Conservation (phyloP, 306 rosid species). For the Ammopiptanthus mongolicus region DNA sequence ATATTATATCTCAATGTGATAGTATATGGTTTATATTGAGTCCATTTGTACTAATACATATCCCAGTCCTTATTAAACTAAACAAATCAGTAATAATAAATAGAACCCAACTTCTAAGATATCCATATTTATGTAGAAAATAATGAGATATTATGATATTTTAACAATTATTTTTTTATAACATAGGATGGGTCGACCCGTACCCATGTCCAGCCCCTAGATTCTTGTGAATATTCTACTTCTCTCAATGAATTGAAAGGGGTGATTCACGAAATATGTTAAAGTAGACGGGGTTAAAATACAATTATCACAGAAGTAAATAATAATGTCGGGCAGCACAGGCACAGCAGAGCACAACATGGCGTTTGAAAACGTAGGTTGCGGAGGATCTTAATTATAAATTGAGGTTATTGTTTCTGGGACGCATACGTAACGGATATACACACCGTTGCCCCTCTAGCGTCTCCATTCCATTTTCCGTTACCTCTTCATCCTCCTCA, state of each 20-base stretch:
- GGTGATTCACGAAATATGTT: neutral
- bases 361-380: conserved; percentile 21
- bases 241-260: neutral
- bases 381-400: conserved; percentile 16
- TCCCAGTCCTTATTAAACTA: too few relatives aligned
- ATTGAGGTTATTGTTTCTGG: conserved; percentile 8
- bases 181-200: too few relatives aligned
- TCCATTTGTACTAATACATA: too few relatives aligned
- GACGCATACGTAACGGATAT: conserved; percentile 33
- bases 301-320: neutral
- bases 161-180: too few relatives aligned
- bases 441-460: conserved; percentile 25
- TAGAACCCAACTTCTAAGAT: too few relatives aligned
- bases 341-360: neutral
- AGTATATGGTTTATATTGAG: too few relatives aligned
- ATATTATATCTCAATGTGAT: too few relatives aligned
- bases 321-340: neutral
- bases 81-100: too few relatives aligned
- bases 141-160: too few relatives aligned
- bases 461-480: neutral
- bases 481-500: neutral
- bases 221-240: neutral
- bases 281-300: neutral
- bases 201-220: too few relatives aligned
- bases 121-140: too few relatives aligned